Evolutionary conservation across 2,329 filamentous ascomycete genomes (phyloP).

Genomic region (Pseudocercospora musae): DNA sequence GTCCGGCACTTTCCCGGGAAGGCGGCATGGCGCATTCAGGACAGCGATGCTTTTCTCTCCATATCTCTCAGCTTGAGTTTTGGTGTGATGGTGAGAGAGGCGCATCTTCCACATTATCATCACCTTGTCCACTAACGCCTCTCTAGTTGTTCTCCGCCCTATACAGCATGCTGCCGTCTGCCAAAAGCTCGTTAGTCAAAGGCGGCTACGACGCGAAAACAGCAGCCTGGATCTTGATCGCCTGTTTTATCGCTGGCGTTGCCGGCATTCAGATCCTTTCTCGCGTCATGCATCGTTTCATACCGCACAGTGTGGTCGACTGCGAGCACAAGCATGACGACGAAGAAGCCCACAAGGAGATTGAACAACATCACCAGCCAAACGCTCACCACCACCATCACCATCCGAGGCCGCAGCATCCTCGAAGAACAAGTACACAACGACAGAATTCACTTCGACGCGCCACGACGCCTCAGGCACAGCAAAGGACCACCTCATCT

Average conservation of each 20-base stretch:
- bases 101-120: background rate
- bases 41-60: slow-evolving; percentile 84
- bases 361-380: slow-evolving; percentile 21
- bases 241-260: slow-evolving; percentile 68
- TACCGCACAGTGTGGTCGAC: slow-evolving; percentile 76
- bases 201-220: slow-evolving; percentile 63
- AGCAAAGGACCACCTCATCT: slow-evolving; percentile 24
- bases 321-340: slow-evolving; percentile 73
- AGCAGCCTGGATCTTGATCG: slow-evolving; percentile 68
- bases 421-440: slow-evolving; percentile 12
- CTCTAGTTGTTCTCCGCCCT: slow-evolving; percentile 81
- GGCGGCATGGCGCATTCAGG: slow-evolving; percentile 78
- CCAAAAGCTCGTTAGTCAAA: slow-evolving; percentile 70
- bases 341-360: slow-evolving; percentile 45
- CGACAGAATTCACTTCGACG: slow-evolving; percentile 25
- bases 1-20: slow-evolving; percentile 70
- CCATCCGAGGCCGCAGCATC: slow-evolving; percentile 18
- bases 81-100: slow-evolving; percentile 77
- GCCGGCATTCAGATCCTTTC: slow-evolving; percentile 73
- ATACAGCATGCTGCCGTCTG: slow-evolving; percentile 88
- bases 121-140: slow-evolving; percentile 8
- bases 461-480: slow-evolving; percentile 17
- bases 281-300: slow-evolving; percentile 66
- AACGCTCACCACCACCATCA: slow-evolving; percentile 32
- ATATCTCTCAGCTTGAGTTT: slow-evolving; percentile 88